Evolutionary conservation across 2,329 filamentous ascomycete species (phyloP), one percentile per base, ranked within the genome.

Genomic region (Leptographium wingfieldii): DNA sequence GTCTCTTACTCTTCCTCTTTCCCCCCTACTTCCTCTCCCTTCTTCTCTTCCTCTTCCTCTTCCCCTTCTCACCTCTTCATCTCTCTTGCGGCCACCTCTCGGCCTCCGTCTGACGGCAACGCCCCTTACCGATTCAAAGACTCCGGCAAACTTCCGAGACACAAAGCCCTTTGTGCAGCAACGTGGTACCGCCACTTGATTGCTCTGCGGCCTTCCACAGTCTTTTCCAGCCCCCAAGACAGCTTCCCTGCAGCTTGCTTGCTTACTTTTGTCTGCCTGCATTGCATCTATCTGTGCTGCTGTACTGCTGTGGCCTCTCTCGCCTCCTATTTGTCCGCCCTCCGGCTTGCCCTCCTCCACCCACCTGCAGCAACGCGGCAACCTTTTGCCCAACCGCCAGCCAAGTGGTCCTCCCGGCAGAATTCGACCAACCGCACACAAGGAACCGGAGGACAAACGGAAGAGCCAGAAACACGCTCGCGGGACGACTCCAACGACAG

Each of bases 81-180:
- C 19, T 10, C 16, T 46, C 6, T 19, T 46, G 16, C 43, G 19
- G 6, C 43, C 43, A 5, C 27, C n/a, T 27, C 22, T 25, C 25
- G 25, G 48, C 48, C 31, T 10, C 38, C 59, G 52, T 33, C 12
- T 9, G 48, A 40, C 54, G 22, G 25, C 35, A 25, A n/a, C 16
- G 7, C 43, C 22, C 54, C 54, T 40, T 19, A 38, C 35, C 54
- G 38, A 49, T 35, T 54, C 48, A 25, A 9, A 35, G 60, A 55
- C 57, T 22, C 57, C 35, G 57, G 48, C 57, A 54, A 19, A 55
- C 33, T 57, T 59, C 31, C 57, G 57, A 59, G 55, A 61, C 57
- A 55, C 52, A n/a, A 25, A 55, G 59, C 43, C 43, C 43, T n/a
- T 46, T 46, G 43, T 46, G 19, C 43, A 22, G 43, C 43, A 9